Base-by-base conservation (phyloP, 192 early-diverging fungal species). In the Entomortierella lignicola region DNA sequence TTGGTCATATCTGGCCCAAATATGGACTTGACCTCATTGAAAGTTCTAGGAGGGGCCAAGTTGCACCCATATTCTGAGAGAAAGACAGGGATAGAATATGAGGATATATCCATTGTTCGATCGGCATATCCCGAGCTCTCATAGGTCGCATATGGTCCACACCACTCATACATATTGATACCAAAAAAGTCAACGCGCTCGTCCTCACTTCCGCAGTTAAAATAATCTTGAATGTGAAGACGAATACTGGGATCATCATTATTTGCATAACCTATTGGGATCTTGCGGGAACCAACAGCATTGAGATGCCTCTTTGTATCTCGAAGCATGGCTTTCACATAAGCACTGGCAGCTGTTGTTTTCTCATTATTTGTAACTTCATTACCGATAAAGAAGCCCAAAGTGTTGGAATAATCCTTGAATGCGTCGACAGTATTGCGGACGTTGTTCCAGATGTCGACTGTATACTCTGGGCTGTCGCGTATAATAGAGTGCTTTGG, bases 41-140 rank as follows among this genome's bases (percentile, higher is more conserved):
- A 94, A 0, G 82, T 82, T 37, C 93, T 88, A 6, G 92, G 92
- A 5, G 81, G 60, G 63, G 92, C 82, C 12, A 72, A 60, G 60
- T 93, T 94, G 77, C 93, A 94, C 2, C 93, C 93, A 82, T 91
- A 94, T 83, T 94, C 93, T 60, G 88, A 89, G 43, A 94, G 77
- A 51, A 93, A 72, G 15, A 90, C 88, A 4, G 92, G 93, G 42
- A 92, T 86, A 26, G 83, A 83, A 61, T 88, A 92, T 57, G 73
- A 77, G 8, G 80, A 82, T 50, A 88, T 87, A 61, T 91, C 89
- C 34, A 83, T 81, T 17, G 89, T 87, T 32, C 91, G 87, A 26
- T 88, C 77, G 13, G 82, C 82, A 69, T 91, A 94, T 10, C 93
- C 93, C 17, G 93, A 94, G 11, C 84, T 81, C 60, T 88, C 55